Conservation (phyloP, 805 yeast genomes). For the Candida verbasci region DNA sequence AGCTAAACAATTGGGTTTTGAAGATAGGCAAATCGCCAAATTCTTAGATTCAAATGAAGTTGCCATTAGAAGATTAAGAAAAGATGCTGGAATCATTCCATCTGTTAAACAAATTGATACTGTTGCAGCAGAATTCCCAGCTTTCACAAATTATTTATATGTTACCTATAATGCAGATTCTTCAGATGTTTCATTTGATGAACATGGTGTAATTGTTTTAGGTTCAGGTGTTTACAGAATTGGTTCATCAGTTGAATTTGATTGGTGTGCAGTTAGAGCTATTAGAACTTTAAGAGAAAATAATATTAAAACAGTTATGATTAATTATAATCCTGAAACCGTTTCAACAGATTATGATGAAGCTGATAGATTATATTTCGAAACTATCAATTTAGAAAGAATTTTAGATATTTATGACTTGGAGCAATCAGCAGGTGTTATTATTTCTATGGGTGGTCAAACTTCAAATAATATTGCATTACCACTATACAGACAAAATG, state of each 20-base stretch:
- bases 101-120: constrained; percentile 97
- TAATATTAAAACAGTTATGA: constrained; percentile 90
- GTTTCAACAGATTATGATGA: constrained; percentile 99
- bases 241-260: constrained; percentile 98
- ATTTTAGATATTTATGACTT: constrained; percentile 91
- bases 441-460: constrained; percentile 98
- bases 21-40: constrained; percentile 92
- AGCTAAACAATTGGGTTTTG: constrained; percentile 96
- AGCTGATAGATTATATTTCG: constrained; percentile 94
- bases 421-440: constrained; percentile 86
- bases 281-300: constrained; percentile 87
- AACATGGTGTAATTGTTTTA: constrained; percentile 89
- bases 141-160: constrained; percentile 89
- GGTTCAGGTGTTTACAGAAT: constrained; percentile 99
- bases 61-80: constrained; percentile 84
- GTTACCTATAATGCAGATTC: constrained; percentile 90
- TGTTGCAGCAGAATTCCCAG: constrained; percentile 99
- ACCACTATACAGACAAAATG: constrained; percentile 87
- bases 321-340: constrained; percentile 97
- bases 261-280: constrained; percentile 99
- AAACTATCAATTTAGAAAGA: constrained; percentile 90
- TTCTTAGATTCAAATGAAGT: constrained; percentile 87
- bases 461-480: constrained; percentile 95
- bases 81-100: constrained; percentile 82
- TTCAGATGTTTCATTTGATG: constrained; percentile 83